phyloP scores from a whole-genome alignment of 176 grass and related monocot species.

The Chloris gayana region DNA sequence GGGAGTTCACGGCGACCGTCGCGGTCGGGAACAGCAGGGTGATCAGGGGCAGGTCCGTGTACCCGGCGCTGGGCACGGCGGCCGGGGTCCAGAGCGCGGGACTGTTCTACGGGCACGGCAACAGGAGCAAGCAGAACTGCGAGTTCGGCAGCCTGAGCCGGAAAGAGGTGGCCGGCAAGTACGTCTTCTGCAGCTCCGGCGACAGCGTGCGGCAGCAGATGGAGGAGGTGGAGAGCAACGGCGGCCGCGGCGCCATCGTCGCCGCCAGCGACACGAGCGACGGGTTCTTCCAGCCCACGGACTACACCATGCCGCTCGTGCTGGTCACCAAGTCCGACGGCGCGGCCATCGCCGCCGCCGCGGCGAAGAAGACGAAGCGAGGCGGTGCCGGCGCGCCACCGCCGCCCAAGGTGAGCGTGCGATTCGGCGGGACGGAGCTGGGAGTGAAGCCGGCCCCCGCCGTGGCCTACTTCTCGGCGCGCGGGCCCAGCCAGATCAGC shows the following conservation, averaged over 20 bases:
- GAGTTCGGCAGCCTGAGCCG: slow-evolving; percentile 32
- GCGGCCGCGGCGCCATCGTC: slow-evolving; percentile 53
- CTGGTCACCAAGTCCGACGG: slow-evolving; percentile 46
- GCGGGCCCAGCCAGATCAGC: slow-evolving; percentile 57
- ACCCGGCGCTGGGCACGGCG: slow-evolving; percentile 11
- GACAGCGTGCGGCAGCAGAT: slow-evolving; percentile 35
- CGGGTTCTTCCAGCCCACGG: slow-evolving; percentile 26
- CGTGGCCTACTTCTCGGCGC: slow-evolving; percentile 73
- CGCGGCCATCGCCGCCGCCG: slow-evolving; percentile 36
- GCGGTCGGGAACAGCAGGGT: slow-evolving; percentile 48
- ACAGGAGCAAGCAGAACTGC: slow-evolving; percentile 49
- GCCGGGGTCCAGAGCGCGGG: background rate
- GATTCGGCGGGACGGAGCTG: slow-evolving; percentile 52
- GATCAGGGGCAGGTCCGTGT: slow-evolving; percentile 64
- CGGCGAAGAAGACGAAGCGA: too few relatives aligned
- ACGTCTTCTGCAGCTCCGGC: slow-evolving; percentile 50
- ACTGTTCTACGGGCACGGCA: slow-evolving; percentile 54
- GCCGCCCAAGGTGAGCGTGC: slow-evolving; percentile 43
- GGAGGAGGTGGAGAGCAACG: slow-evolving; percentile 45
- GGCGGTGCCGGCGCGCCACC: too few relatives aligned
- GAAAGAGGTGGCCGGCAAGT: slow-evolving; percentile 58
- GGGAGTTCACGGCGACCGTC: slow-evolving; percentile 57
- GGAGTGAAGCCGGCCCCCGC: slow-evolving; percentile 64
- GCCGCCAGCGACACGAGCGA: slow-evolving; percentile 38
- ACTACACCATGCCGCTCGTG: slow-evolving; percentile 49